A percentile compares a stretch with the other conserved stretches of the same genome.
Evolutionary conservation across 768 basidiomycete species (phyloP).

Genomic region (Astraeus odoratus): DNA sequence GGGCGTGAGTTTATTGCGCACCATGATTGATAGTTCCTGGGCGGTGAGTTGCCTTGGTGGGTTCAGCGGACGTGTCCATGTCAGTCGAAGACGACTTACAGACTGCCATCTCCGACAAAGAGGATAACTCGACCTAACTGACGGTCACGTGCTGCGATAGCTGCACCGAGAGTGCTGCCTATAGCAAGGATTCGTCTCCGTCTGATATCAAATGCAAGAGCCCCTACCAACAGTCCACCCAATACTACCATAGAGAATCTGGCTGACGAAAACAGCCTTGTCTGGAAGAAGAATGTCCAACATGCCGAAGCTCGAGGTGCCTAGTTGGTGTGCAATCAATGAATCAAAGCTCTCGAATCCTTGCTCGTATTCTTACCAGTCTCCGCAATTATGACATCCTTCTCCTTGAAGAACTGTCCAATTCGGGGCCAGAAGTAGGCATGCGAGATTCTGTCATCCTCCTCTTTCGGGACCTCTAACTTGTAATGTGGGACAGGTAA

Average conservation of each 20-base stretch:
- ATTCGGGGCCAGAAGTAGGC: slow-evolving; percentile 81
- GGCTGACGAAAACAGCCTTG: slow-evolving; percentile 57
- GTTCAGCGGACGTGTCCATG: slow-evolving; percentile 5
- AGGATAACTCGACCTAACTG: slow-evolving; percentile 63
- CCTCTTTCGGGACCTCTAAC: slow-evolving; percentile 44
- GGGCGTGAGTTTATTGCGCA: slow-evolving; percentile 63
- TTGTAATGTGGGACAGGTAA: slow-evolving; percentile 39
- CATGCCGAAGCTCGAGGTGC: slow-evolving; percentile 82
- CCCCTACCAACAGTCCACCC: slow-evolving; percentile 76
- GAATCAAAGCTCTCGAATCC: not conserved
- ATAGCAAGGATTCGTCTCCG: not conserved
- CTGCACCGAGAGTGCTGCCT: slow-evolving; percentile 69
- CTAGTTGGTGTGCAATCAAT: slow-evolving; percentile 19
- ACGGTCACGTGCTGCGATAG: slow-evolving; percentile 67
- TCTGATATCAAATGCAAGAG: not conserved
- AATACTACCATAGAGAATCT: slow-evolving; percentile 89
- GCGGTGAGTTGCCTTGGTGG: slow-evolving; percentile 59
- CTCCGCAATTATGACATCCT: slow-evolving; percentile 80
- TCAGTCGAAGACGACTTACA: slow-evolving; percentile 38
- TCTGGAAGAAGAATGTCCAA: slow-evolving; percentile 74
- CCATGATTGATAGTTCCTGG: slow-evolving; percentile 83
- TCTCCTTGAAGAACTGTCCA: slow-evolving; percentile 58
- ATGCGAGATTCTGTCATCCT: slow-evolving; percentile 56
- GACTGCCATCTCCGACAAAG: slow-evolving; percentile 80
- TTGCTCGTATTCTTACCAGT: slow-evolving; percentile 45